Percentiles rank a stretch among this genome's conserved stretches.
Evolutionary conservation across 208 protist genomes (phyloP).

Genomic region (Trypanosoma mega): DNA sequence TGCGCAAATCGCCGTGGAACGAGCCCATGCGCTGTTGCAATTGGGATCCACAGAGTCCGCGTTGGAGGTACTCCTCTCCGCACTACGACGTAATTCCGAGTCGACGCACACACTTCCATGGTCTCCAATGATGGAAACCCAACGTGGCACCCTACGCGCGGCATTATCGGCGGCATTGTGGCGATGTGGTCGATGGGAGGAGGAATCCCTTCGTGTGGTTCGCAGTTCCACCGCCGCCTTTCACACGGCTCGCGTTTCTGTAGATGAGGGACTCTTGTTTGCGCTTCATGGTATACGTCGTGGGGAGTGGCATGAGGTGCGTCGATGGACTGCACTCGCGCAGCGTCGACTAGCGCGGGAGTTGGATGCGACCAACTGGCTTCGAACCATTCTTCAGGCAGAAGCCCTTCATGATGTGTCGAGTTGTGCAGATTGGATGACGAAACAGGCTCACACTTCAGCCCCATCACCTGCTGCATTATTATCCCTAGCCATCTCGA

Average conservation of each 20-base stretch:
- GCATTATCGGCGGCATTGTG: conserved; percentile 51
- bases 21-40: conserved; percentile 28
- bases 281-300: conserved; percentile 13
- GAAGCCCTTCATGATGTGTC: conserved; percentile 58
- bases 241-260: conserved; percentile 24
- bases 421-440: conserved; percentile 22
- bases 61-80: conserved; percentile 19
- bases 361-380: conserved; percentile 40
- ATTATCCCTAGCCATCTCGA: no score
- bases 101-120: no score
- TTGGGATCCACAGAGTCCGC: conserved; percentile 19
- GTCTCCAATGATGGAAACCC: not conserved
- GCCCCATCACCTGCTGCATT: no score
- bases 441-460: not conserved
- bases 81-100: conserved; percentile 4
- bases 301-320: conserved; percentile 13
- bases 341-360: conserved; percentile 27
- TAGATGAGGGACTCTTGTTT: conserved; percentile 29
- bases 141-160: conserved; percentile 21
- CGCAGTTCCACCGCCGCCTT: not conserved
- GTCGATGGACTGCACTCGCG: conserved; percentile 26
- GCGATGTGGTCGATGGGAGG: conserved; percentile 45
- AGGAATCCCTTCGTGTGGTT: not conserved
- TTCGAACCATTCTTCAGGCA: conserved; percentile 33
- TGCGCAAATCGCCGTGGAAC: conserved; percentile 19